Evolutionary conservation across 805 yeast genomes (phyloP).

Genomic region (Pichia gijzeniarum): DNA sequence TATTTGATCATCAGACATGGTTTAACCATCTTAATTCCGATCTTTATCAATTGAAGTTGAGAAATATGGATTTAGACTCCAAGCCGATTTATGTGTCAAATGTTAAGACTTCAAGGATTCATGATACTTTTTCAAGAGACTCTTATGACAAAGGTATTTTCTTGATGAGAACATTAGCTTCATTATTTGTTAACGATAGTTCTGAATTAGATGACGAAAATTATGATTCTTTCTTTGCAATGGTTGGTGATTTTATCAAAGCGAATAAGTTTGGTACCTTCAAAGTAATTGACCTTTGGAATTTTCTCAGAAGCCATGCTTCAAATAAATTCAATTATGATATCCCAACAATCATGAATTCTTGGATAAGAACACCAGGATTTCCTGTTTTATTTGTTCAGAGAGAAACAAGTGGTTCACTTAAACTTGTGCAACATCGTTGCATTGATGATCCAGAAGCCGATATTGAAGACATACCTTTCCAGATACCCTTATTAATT

Average conservation of each 20-base stretch:
- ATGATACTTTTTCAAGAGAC: conserved; percentile 42
- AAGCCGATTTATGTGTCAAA: conserved; percentile 34
- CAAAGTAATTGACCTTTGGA: conserved; percentile 51
- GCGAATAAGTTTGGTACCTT: conserved; percentile 33
- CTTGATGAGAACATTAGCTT: conserved; percentile 46
- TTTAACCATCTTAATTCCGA: conserved; percentile 25
- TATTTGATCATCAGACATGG: conserved; percentile 29
- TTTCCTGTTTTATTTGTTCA: conserved; percentile 57
- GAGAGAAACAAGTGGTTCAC: conserved; percentile 27
- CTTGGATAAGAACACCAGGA: conserved; percentile 60
- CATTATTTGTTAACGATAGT: conserved; percentile 31
- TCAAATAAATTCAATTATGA: conserved; percentile 33
- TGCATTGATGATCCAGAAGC: conserved; percentile 26
- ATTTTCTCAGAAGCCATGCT: conserved; percentile 25
- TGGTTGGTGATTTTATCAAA: conserved; percentile 35
- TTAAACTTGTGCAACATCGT: conserved; percentile 39
- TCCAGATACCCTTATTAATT: conserved; percentile 52
- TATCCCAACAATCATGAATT: conserved; percentile 43
- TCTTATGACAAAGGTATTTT: conserved; percentile 58
- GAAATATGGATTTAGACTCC: conserved; percentile 29
- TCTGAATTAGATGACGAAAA: conserved; percentile 24
- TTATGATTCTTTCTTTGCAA: conserved; percentile 27
- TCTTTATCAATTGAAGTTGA: conserved; percentile 27
- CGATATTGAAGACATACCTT: conserved; percentile 49
- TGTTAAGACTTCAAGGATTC: conserved; percentile 33